A percentile compares a stretch with the other conserved stretches of the same genome.
Conservation (phyloP, 116 monocot genomes). For the Papilionanthe hybrid region DNA sequence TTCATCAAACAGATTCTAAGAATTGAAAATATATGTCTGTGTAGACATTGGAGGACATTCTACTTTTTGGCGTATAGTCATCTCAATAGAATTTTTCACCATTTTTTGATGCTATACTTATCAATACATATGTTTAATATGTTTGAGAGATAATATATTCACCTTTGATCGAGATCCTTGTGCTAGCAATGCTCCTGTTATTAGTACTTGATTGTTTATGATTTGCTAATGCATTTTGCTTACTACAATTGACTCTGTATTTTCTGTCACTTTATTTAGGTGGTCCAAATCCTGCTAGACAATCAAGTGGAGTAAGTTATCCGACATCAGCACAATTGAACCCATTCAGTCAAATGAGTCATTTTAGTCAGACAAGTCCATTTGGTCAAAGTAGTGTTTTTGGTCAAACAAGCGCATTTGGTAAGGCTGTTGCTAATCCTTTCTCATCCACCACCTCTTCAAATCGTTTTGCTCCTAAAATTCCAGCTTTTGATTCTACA, state of each 20-base stretch:
- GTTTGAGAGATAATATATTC: neutral
- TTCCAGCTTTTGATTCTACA: constrained; percentile 58
- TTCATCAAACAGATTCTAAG: neutral
- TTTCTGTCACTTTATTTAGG: constrained; percentile 19
- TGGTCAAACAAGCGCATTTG: constrained; percentile 63
- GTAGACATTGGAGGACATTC: neutral
- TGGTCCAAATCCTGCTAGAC: constrained; percentile 64
- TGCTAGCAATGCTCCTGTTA: neutral
- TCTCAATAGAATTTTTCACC: neutral
- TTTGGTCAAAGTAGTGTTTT: constrained; percentile 73
- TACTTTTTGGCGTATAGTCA: neutral
- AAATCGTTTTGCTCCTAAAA: constrained; percentile 68
- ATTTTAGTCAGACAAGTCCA: constrained; percentile 57
- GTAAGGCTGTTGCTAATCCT: constrained; percentile 56
- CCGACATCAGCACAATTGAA: constrained; percentile 37
- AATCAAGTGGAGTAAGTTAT: constrained; percentile 40
- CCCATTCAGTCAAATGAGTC: constrained; percentile 34
- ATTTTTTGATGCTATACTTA: too few relatives aligned
- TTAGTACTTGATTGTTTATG: neutral
- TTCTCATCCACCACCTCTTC: constrained; percentile 44
- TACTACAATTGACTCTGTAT: neutral
- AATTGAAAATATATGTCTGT: neutral
- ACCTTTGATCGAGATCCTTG: neutral
- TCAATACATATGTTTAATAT: neutral
- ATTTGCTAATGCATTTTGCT: neutral